Base-by-base conservation (phyloP, 768 basidiomycete species). In the Amanita pseudoporphyria region DNA sequence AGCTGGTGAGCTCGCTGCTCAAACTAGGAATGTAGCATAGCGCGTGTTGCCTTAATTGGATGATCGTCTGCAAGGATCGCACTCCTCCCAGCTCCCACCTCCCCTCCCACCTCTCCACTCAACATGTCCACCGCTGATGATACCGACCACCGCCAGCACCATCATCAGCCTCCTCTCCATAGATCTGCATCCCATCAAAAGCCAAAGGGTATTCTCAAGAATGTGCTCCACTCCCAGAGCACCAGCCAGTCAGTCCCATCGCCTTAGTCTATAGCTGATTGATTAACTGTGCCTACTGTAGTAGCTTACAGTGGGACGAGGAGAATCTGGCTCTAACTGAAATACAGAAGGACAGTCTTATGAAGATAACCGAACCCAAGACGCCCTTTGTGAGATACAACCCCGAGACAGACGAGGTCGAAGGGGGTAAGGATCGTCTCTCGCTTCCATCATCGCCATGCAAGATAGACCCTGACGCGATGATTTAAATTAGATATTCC, bases 301-400 rank as follows among this genome's bases (percentile, higher is more conserved):
- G 76, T 56, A 93, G 83, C 58, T 61, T 96, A 59, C 87, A 89
- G 61, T 97, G 93, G 93, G 94, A 97, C 61, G 93, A 97, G 60
- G 88, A 81, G 63, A 97, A 96, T 62, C 74, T 97, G 31, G 88
- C 89, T 21, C 65, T 88, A 59, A 96, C 93, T 1, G 93, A 97
- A 67, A 82, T 91, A 56, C 81, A 87, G 73, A 95, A 95, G 66
- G 92, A 95, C 60, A 93, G 89, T 55, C 71, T 92, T 61, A 97
- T 96, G 93, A 97, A 96, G 79, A 97, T 97, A 60, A 92, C 89
- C 2, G 93, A 97, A 60, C 93, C 93, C 47, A 97, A 97, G 77
- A 97, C 93, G 9, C 93, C 93, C 1, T 97, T 87, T 66, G 93
- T 97, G 47, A 74, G 90, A 56, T 94, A 92, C 65, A 87, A 92